Conservation (phyloP, 2,329 filamentous ascomycete genomes). For the Parastagonospora avenae region DNA sequence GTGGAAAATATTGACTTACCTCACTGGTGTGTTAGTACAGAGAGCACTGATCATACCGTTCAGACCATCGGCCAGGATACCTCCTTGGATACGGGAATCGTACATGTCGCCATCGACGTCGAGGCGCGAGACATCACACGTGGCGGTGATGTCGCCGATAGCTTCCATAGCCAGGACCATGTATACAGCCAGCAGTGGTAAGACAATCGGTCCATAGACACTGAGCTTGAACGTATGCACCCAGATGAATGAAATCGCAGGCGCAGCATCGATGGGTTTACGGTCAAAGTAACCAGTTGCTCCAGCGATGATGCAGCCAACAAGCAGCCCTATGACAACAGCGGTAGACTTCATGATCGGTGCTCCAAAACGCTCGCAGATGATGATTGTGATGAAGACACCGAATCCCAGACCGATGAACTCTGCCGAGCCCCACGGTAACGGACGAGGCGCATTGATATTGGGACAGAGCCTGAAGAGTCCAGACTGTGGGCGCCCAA, state of each 20-base stretch:
- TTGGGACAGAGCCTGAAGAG: constrained; percentile 65
- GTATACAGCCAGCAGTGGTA: constrained; percentile 67
- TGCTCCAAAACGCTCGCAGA: constrained; percentile 80
- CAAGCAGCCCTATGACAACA: constrained; percentile 74
- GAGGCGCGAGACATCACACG: constrained; percentile 77
- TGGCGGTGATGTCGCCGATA: constrained; percentile 80
- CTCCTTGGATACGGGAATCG: constrained; percentile 79
- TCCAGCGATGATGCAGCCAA: constrained; percentile 78
- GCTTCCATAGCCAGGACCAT: constrained; percentile 79
- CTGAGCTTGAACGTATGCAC: constrained; percentile 75
- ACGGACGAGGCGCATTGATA: constrained; percentile 70
- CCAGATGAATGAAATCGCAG: constrained; percentile 77
- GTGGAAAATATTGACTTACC: constrained; percentile 23
- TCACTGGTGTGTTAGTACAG: constrained; percentile 80
- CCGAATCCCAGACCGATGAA: constrained; percentile 80
- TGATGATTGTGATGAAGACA: constrained; percentile 78
- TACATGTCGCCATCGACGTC: constrained; percentile 74
- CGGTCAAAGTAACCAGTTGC: constrained; percentile 79
- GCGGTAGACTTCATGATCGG: constrained; percentile 84
- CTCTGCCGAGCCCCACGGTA: constrained; percentile 79
- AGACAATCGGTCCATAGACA: constrained; percentile 73
- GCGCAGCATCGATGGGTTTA: constrained; percentile 72
- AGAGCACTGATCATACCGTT: constrained; percentile 77
- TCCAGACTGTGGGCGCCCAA: constrained; percentile 51
- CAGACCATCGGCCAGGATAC: constrained; percentile 76